phyloP scores from a whole-genome alignment of 352 stramenopile species.

The Phytophthora chlamydospora region DNA sequence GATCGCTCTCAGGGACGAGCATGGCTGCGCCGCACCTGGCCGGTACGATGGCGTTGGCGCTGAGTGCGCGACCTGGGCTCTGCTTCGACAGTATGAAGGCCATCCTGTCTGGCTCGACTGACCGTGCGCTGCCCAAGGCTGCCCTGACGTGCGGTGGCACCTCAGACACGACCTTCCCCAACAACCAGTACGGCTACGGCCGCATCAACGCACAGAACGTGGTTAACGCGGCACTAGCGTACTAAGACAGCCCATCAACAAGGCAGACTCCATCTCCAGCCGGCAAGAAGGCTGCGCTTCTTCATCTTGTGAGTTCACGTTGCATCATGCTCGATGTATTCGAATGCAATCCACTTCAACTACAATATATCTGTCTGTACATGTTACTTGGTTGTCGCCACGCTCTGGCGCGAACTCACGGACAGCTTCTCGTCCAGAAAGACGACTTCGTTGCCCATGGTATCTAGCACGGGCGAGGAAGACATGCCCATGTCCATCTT shows the following conservation, averaged over 20 bases:
- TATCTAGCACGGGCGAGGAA: constrained; percentile 14
- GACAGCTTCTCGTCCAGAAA: constrained; percentile 23
- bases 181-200: constrained; percentile 67
- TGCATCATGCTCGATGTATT: constrained; percentile 24
- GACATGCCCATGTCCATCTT: constrained; percentile 70
- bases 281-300: not conserved
- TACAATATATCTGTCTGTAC: no score
- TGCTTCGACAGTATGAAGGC: constrained; percentile 39
- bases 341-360: constrained; percentile 27
- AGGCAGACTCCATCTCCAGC: not conserved
- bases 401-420: constrained; percentile 17
- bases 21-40: constrained; percentile 60
- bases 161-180: constrained; percentile 41
- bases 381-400: constrained; percentile 16
- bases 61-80: constrained; percentile 42
- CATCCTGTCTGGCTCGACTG: constrained; percentile 26
- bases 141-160: constrained; percentile 41
- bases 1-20: constrained; percentile 54
- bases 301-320: constrained; percentile 27
- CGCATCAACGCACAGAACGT: constrained; percentile 49
- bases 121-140: constrained; percentile 15
- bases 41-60: constrained; percentile 53
- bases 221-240: constrained; percentile 35
- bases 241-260: constrained; percentile 14
- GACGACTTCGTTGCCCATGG: constrained; percentile 15